Evolutionary conservation across 768 basidiomycete genomes (phyloP).

Genomic region (Rhizopogon salebrosus): DNA sequence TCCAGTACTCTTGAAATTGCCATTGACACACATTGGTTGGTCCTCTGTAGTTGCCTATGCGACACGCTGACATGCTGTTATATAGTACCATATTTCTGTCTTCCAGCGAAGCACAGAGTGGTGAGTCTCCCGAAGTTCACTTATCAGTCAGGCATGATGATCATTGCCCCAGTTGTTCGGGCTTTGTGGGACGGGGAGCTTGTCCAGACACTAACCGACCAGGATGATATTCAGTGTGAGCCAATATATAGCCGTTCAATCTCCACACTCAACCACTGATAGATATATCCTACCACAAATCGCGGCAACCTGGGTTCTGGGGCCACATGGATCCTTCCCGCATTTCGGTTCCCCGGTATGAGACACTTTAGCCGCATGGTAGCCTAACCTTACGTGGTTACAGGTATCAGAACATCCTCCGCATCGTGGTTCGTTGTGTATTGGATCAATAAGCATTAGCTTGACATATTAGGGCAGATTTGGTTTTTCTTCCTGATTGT

Average conservation of each 20-base stretch:
- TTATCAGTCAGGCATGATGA: not conserved
- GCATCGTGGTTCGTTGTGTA: constrained; percentile 43
- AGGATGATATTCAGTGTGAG: constrained; percentile 77
- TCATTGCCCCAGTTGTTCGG: constrained; percentile 55
- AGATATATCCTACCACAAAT: constrained; percentile 69
- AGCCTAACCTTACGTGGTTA: not conserved
- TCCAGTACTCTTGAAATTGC: constrained; percentile 82
- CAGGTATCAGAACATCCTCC: constrained; percentile 84
- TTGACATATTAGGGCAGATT: not conserved
- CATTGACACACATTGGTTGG: constrained; percentile 86
- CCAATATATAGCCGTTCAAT: not conserved
- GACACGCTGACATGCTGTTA: constrained; percentile 1
- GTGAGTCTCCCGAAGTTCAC: constrained; percentile 32
- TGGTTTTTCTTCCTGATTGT: constrained; percentile 76
- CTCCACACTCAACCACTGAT: constrained; percentile 7
- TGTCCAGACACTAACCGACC: constrained; percentile 69
- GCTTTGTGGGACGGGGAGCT: constrained; percentile 80
- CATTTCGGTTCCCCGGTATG: constrained; percentile 71
- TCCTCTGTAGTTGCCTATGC: not conserved
- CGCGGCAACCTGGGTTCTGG: constrained; percentile 52
- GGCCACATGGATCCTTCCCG: constrained; percentile 72
- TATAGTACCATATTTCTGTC: constrained; percentile 77
- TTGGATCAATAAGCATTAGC: not conserved
- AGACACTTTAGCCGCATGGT: not conserved
- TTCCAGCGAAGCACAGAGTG: constrained; percentile 79